Evolutionary conservation across 345 rosid genomes (phyloP), one percentile per base, ranked within the genome.

Genomic region (Hypericum androsaemum): DNA sequence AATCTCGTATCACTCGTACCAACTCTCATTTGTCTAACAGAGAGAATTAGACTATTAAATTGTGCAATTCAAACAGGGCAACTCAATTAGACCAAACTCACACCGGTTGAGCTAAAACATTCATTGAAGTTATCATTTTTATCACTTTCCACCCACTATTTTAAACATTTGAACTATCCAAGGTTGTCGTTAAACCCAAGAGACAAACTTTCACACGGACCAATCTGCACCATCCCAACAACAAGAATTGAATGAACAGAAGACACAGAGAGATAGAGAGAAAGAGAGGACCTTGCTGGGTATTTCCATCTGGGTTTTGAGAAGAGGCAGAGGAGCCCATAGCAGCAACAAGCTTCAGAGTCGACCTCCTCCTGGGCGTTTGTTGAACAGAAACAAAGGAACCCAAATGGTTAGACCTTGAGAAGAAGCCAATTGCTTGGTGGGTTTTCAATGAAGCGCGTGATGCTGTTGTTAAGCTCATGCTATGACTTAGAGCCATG

Each of bases 311-410:
- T 6, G 89, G 76, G 67, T 67, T 83, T 56, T 63, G 94, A 40
- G 95, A 86, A 68, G 97, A 89, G 60, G 76, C 70, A 39, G 84
- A 82, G 41, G 90, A 80, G 59, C 95, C 94, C 97, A 89, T 86
- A 10, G 88, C 67, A 36, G 69, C 67, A 57, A 75, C 65, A 22
- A 77, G 64, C 32, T 22, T 22, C 69, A 58, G 45, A 57, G 47
- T 49, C 42, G 61, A 14, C 13, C 15, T 13, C 43, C 64, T 51
- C 50, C 53, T 63, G 50, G 55, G 65, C 43, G 45, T 51, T 64
- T 36, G 41, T 10, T 53, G 36, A 22, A 51, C 14, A 14, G 22
- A 11, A 49, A 48, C 45, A 6, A 60, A 39, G 10, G 39, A 45
- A 8, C 5, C 32, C 40, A 67, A 5, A 16, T 16, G 47, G 47